Evolutionary conservation across 2,329 filamentous ascomycete genomes (phyloP), one percentile per base, ranked within the genome.

Genomic region (Pseudonectria foliicola): DNA sequence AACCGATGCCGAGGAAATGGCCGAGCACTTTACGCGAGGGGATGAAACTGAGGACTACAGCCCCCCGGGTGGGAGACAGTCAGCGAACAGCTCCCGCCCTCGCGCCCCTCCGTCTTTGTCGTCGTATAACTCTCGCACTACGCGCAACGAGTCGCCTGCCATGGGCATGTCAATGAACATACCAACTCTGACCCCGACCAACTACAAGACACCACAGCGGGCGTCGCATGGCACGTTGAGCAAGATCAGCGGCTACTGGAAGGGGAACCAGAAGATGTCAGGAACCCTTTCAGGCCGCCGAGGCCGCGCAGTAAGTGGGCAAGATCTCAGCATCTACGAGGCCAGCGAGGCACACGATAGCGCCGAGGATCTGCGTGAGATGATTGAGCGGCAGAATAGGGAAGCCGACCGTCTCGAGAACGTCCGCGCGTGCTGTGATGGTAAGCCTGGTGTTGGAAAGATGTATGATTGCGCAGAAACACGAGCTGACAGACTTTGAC

Each of bases 401-500:
- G 84, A 89, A 47, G 70, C 81, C 16, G 85, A 89, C 55, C 74
- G 81, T 43, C 71, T 96, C 52, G 90, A 96, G 70, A 95, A 98
- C 59, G 92, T 98, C 45, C 75, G 92, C 56, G 89, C 90, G 40
- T 98, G 92, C 66, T 98, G 92, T 62, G 92, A 96, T 74, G 92
- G 89, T 90, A 73, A 75, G 82, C 34, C 13, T 8, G 4, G 14
- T 13, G 16, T 26, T 4, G 10, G n/a, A 15, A 7, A 23, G 10
- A 4, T 10, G 12, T 1, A 21, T 27, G 24, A 2, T 6, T 8
- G 15, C 15, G 11, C 10, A 21, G 25, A 31, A 3, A 18, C 35
- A 11, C 4, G 50, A 36, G 56, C 51, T 60, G 46, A 45, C 33
- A n/a, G 30, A 7, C 15, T 23, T 29, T 10, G 15, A 2, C 32